A percentile compares a stretch with the other conserved stretches of the same genome.
phyloP scores from a whole-genome alignment of 306 rosid genomes.

The Dicorynia guianensis region DNA sequence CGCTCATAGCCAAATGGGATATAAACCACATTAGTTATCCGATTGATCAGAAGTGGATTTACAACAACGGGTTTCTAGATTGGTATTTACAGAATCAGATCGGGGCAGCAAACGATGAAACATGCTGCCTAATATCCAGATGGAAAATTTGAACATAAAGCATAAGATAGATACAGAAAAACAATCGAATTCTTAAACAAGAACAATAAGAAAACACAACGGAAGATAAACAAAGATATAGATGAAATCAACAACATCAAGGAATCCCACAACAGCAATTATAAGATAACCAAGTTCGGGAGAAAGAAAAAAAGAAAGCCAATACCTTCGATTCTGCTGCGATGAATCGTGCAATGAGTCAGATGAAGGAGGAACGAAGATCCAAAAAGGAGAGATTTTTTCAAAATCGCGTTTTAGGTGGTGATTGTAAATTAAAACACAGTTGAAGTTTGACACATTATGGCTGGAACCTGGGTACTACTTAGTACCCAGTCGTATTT shows the following conservation, averaged over 20 bases:
- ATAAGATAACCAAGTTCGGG: not conserved
- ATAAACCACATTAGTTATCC: not conserved
- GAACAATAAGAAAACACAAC: not conserved
- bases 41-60: not conserved
- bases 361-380: not conserved
- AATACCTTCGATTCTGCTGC: slow-evolving; percentile 2
- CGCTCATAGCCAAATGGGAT: not conserved
- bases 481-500: too few relatives aligned
- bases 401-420: not conserved
- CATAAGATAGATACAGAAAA: slow-evolving; percentile 19
- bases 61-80: not conserved
- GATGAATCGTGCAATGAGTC: not conserved
- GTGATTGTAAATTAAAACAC: too few relatives aligned
- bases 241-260: not conserved
- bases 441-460: not conserved
- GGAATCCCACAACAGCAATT: not conserved
- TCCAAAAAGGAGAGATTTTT: not conserved
- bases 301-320: too few relatives aligned
- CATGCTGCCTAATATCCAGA: not conserved
- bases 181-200: slow-evolving; percentile 15
- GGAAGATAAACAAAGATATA: not conserved
- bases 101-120: slow-evolving; percentile 24
- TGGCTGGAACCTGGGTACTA: not conserved
- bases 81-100: slow-evolving; percentile 27
- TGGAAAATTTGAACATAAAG: not conserved